These are phyloP conservation scores for Pisolithus tinctorius DNA, from an alignment of 768 basidiomycete genomes.

Conservation along the genomic window DNA sequence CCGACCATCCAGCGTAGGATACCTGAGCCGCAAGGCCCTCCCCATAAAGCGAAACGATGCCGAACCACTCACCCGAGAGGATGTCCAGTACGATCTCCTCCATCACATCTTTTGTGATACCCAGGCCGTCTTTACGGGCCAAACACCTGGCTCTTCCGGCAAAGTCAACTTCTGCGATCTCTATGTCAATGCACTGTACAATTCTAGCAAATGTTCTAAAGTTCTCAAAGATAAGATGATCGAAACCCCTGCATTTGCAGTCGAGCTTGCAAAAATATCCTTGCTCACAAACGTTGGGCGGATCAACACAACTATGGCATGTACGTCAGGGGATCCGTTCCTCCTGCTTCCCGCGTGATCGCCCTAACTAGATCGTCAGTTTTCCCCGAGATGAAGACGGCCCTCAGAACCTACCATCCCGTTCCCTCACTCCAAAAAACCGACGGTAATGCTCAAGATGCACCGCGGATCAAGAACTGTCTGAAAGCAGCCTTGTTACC, in stretches of 20 bases:
- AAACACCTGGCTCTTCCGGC: slow-evolving; percentile 38
- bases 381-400: slow-evolving; percentile 92
- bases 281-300: slow-evolving; percentile 84
- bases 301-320: slow-evolving; percentile 90
- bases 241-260: slow-evolving; percentile 69
- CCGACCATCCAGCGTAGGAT: slow-evolving; percentile 39
- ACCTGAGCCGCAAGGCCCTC: slow-evolving; percentile 55
- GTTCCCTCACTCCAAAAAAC: slow-evolving; percentile 85
- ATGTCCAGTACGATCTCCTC: slow-evolving; percentile 84
- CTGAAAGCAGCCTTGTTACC: slow-evolving; percentile 76
- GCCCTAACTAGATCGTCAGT: slow-evolving; percentile 39
- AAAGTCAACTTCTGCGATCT: slow-evolving; percentile 76
- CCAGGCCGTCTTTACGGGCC: slow-evolving; percentile 64
- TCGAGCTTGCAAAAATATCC: slow-evolving; percentile 78
- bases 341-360: slow-evolving; percentile 4
- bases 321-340: slow-evolving; percentile 36
- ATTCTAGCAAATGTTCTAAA: slow-evolving; percentile 80
- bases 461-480: slow-evolving; percentile 87
- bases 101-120: slow-evolving; percentile 69
- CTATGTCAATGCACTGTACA: slow-evolving; percentile 75
- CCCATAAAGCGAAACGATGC: slow-evolving; percentile 81
- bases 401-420: slow-evolving; percentile 83
- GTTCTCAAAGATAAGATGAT: slow-evolving; percentile 84
- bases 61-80: slow-evolving; percentile 74
- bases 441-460: slow-evolving; percentile 83